Percentiles rank a stretch among this genome's conserved stretches.
These are phyloP conservation scores for Aspergillus felis DNA, from an alignment of 2,329 filamentous ascomycete species.

Conservation along the genomic window DNA sequence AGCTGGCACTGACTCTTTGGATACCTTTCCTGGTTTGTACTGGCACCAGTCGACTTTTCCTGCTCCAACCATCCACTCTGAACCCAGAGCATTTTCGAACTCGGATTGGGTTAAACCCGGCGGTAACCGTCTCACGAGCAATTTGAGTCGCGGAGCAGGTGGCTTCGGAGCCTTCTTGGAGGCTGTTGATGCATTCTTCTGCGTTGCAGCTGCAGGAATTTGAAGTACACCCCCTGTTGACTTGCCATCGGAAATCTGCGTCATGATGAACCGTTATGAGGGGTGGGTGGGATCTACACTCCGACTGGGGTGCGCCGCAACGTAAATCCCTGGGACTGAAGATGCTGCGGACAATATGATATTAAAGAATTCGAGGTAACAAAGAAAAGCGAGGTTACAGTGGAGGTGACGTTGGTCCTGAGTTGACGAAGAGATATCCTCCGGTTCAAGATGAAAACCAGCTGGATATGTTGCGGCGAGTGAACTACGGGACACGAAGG, in stretches of 20 bases:
- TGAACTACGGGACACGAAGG: constrained; percentile 11
- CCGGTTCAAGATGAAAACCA: background rate
- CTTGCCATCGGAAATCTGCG: constrained; percentile 26
- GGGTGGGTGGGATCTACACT: background rate
- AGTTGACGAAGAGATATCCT: background rate
- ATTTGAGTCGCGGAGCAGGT: constrained; percentile 67
- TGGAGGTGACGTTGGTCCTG: background rate
- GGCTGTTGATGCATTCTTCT: constrained; percentile 40
- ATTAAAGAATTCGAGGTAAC: background rate
- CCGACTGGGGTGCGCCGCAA: background rate
- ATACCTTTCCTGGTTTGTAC: constrained; percentile 71
- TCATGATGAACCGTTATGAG: constrained; percentile 17
- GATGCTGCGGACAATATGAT: background rate
- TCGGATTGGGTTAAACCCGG: constrained; percentile 79
- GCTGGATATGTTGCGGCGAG: background rate
- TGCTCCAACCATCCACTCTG: constrained; percentile 74
- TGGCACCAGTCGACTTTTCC: constrained; percentile 82
- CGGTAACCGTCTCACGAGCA: constrained; percentile 78
- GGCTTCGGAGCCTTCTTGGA: constrained; percentile 45
- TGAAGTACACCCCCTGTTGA: constrained; percentile 52
- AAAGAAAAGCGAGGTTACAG: background rate
- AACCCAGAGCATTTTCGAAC: constrained; percentile 67
- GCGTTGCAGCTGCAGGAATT: constrained; percentile 46
- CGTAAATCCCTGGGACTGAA: background rate
- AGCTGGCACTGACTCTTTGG: constrained; percentile 66